Conservation (phyloP, 1,139 yeast genomes). For the Zygotorulaspora mrakii region DNA sequence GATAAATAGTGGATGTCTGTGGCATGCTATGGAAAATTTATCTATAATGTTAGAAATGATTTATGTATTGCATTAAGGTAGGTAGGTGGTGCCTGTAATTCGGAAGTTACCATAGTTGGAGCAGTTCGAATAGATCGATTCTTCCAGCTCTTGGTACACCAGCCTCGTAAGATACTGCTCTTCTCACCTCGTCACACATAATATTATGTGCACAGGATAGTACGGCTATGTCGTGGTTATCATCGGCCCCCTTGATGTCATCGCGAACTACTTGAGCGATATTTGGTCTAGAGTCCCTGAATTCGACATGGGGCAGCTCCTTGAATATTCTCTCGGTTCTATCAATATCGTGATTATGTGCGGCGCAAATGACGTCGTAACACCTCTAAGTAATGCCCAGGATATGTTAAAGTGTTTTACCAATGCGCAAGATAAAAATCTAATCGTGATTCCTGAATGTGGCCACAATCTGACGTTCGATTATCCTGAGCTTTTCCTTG, state of each 20-base stretch:
- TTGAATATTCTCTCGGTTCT: neutral
- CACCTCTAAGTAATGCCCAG: constrained; percentile 17
- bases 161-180: constrained; percentile 13
- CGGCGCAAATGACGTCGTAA: constrained; percentile 23
- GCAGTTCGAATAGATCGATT: constrained; percentile 19
- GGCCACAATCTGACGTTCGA: constrained; percentile 28
- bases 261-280: constrained; percentile 5
- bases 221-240: constrained; percentile 12
- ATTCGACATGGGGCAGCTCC: constrained; percentile 9
- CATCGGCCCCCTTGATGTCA: constrained; percentile 7
- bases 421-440: constrained; percentile 9
- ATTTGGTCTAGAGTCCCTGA: constrained; percentile 11
- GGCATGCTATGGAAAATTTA: too few relatives aligned
- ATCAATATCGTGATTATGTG: constrained; percentile 11
- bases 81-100: too few relatives aligned
- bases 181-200: constrained; percentile 19
- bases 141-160: constrained; percentile 15
- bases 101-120: constrained; percentile 20
- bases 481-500: constrained; percentile 14
- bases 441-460: constrained; percentile 19
- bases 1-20: too few relatives aligned
- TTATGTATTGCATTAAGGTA: too few relatives aligned
- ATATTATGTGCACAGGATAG: constrained; percentile 18
- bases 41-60: too few relatives aligned
- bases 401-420: constrained; percentile 13